These are phyloP conservation scores for Phytophthora vignae DNA, from an alignment of 352 stramenopile species.

Conservation along the genomic window DNA sequence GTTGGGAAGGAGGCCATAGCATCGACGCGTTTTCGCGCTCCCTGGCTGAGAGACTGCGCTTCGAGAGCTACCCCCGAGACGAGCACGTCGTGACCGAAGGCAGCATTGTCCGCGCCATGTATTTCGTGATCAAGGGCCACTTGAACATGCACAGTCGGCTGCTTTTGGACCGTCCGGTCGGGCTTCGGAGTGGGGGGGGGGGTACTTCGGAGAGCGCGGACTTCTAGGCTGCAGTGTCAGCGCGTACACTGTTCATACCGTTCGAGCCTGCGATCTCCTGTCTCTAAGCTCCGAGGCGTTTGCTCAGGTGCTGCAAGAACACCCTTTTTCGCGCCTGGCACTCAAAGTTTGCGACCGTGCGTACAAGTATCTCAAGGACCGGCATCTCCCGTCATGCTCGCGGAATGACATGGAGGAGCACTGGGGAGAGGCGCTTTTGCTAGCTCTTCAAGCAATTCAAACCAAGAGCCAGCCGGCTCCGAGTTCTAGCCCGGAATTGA, in stretches of 20 bases:
- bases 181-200: conserved; percentile 44
- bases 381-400: neutral
- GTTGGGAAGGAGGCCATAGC: conserved; percentile 21
- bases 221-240: conserved; percentile 54
- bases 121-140: conserved; percentile 67
- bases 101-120: conserved; percentile 61
- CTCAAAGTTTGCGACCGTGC: conserved; percentile 16
- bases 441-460: conserved; percentile 8
- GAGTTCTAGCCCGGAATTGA: neutral
- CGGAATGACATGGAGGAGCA: conserved; percentile 28
- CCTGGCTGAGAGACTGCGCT: conserved; percentile 48
- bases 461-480: neutral
- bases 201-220: conserved; percentile 64
- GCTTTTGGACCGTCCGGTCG: conserved; percentile 12
- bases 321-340: conserved; percentile 21
- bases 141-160: conserved; percentile 41
- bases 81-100: conserved; percentile 66
- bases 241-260: conserved; percentile 33
- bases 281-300: conserved; percentile 42
- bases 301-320: conserved; percentile 39
- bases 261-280: conserved; percentile 34
- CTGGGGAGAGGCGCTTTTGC: conserved; percentile 23
- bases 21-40: conserved; percentile 32
- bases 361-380: conserved; percentile 11
- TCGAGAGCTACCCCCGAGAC: conserved; percentile 62